A percentile compares a stretch with the other conserved stretches of the same genome.
These are phyloP conservation scores for Myrica gale DNA, from an alignment of 306 rosid genomes.

Conservation along the genomic window DNA sequence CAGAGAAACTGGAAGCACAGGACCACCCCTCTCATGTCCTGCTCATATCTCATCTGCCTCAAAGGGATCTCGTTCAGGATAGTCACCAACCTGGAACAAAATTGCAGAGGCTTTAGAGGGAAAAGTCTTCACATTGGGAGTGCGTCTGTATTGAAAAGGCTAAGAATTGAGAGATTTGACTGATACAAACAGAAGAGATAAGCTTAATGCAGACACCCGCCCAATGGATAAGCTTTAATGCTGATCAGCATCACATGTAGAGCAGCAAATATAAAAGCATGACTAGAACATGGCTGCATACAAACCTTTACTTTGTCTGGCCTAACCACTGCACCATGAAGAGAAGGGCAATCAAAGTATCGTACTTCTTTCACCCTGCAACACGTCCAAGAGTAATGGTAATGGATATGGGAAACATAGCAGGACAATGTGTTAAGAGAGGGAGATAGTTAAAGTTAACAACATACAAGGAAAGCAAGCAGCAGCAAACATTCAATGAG, in stretches of 20 bases:
- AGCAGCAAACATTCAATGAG: background rate
- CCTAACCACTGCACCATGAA: slow-evolving; percentile 80
- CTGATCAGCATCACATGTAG: background rate
- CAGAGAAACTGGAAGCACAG: background rate
- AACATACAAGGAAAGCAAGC: background rate
- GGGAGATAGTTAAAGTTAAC: background rate
- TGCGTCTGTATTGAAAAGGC: background rate
- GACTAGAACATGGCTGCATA: slow-evolving; percentile 2
- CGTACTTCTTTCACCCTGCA: slow-evolving; percentile 80
- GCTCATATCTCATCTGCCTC: slow-evolving; percentile 83
- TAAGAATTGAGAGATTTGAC: background rate
- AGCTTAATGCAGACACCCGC: background rate
- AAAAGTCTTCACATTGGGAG: no score
- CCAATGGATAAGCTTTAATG: background rate
- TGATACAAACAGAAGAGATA: background rate
- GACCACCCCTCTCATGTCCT: background rate
- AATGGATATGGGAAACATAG: background rate
- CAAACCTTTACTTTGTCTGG: slow-evolving; percentile 94
- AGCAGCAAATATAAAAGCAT: slow-evolving; percentile 6
- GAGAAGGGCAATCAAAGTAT: slow-evolving; percentile 74
- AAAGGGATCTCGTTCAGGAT: background rate
- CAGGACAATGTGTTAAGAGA: slow-evolving; percentile 6
- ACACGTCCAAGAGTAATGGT: slow-evolving; percentile 16
- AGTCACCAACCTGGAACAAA: no score
- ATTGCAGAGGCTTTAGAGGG: no score